Conservation (phyloP, 73 alveolate genomes). For the Effrenium voratum region DNA sequence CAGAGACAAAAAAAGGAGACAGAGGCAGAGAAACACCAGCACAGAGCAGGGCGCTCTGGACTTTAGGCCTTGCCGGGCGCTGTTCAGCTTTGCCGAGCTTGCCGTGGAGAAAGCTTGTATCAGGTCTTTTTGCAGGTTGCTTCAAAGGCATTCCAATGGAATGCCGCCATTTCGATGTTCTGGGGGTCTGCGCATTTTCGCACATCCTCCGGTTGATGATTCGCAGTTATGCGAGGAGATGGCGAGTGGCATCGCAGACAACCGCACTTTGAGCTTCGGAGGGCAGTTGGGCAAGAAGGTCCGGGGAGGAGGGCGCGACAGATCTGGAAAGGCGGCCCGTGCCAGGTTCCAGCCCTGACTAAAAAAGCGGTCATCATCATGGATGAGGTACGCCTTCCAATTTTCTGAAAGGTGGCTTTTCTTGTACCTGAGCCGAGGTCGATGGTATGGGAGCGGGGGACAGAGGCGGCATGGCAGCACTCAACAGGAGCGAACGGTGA, state of each 20-base stretch:
- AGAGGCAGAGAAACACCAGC: too few relatives aligned
- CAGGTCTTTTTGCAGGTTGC: too few relatives aligned
- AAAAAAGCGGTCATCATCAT: conserved; percentile 76
- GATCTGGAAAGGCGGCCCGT: not conserved
- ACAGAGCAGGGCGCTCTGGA: not conserved
- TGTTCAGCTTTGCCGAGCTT: not conserved
- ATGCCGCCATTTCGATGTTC: not conserved
- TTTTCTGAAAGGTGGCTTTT: not conserved
- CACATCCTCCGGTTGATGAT: not conserved
- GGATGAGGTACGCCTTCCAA: conserved; percentile 27
- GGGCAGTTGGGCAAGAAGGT: too few relatives aligned
- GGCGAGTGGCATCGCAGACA: conserved; percentile 91
- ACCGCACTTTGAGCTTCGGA: conserved; percentile 57
- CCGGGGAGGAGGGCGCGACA: too few relatives aligned
- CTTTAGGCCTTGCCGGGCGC: not conserved
- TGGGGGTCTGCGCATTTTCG: not conserved
- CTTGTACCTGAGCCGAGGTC: conserved; percentile 96
- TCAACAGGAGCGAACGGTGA: conserved; percentile 95
- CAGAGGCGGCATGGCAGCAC: conserved; percentile 99
- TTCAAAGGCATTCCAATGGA: too few relatives aligned
- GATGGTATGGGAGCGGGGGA: conserved; percentile 99
- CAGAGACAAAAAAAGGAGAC: too few relatives aligned
- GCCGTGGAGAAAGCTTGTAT: too few relatives aligned
- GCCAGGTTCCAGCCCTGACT: conserved; percentile 71
- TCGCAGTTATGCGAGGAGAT: conserved; percentile 22